Base-by-base conservation (phyloP, 176 grass and related monocot genomes). In the Oryza meyeriana region DNA sequence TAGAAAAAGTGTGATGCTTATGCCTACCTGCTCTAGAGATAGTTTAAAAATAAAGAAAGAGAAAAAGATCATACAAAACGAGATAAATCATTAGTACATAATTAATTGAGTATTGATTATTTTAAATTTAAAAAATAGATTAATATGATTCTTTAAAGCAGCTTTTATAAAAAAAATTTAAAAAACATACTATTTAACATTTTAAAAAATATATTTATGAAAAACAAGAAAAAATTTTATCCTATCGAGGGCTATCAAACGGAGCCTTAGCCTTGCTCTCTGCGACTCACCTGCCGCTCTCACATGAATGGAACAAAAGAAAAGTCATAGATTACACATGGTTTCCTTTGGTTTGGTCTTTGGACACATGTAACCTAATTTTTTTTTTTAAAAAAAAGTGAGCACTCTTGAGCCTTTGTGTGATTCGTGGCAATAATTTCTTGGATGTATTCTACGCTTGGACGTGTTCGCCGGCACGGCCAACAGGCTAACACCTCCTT, bases 281-380 rank as follows among this genome's bases (percentile, higher is more conserved):
- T 79, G 63, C 77, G 76, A 79, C 61, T 79, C 76, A 47, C 47
- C 76, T 55, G 71, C 14, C 16, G 30, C 29, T 33, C 81, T 71
- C 66, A 71, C 81, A 55, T 52, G 41, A 52, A 83, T 18, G 70
- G 41, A 12, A 1, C 20, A 29, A 12, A 28, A 10, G 10, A 66
- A 14, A 66, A 16, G 24, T 36, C 14, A 25, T 36, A 31, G 38
- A 39, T 65, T 74, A 10, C 73, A 65, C 50, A 55, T 55, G 47
- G 45, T 48, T 42, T 42, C 40, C 42, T 45, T 20, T 52, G 50
- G 50, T 32, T 73, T 50, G 58, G 71, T 14, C 59, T 32, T 82
- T 35, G 70, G 81, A 29, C 59, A 44, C 31, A 64, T 74, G 11
- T 72, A 45, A 16, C 69, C 3, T 45, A 29, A 45, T 6, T 10